These are phyloP conservation scores for Erodium texanum DNA, from an alignment of 441 rosid genomes.

Conservation along the genomic window DNA sequence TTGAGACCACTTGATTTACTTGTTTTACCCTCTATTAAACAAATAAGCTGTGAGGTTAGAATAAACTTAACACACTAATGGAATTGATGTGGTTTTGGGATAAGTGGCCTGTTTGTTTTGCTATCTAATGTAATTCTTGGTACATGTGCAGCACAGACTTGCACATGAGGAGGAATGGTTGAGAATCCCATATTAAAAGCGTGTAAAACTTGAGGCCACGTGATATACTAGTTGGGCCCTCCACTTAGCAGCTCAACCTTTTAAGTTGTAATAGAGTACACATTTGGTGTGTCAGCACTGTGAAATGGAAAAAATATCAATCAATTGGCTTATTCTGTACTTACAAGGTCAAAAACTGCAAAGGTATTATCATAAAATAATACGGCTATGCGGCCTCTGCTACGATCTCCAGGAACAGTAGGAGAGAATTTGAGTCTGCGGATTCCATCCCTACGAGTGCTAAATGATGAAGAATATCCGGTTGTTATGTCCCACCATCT, in stretches of 20 bases:
- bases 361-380: slow-evolving; percentile 93
- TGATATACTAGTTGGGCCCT: neutral
- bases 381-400: slow-evolving; percentile 93
- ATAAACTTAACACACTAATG: too few relatives aligned
- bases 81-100: neutral
- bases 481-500: slow-evolving; percentile 99
- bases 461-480: slow-evolving; percentile 92
- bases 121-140: neutral
- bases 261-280: neutral
- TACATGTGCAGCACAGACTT: neutral
- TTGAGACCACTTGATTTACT: neutral
- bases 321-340: slow-evolving; percentile 22
- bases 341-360: slow-evolving; percentile 91
- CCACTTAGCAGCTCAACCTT: neutral
- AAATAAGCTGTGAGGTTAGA: too few relatives aligned
- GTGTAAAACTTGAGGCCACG: neutral
- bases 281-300: neutral
- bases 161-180: neutral
- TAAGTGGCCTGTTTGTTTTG: neutral
- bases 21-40: neutral
- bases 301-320: neutral
- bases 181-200: neutral
- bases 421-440: slow-evolving; percentile 95
- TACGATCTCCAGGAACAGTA: slow-evolving; percentile 82
- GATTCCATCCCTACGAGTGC: slow-evolving; percentile 84